Base-by-base conservation (phyloP, 2,329 filamentous ascomycete species). In the Nemania abortiva region DNA sequence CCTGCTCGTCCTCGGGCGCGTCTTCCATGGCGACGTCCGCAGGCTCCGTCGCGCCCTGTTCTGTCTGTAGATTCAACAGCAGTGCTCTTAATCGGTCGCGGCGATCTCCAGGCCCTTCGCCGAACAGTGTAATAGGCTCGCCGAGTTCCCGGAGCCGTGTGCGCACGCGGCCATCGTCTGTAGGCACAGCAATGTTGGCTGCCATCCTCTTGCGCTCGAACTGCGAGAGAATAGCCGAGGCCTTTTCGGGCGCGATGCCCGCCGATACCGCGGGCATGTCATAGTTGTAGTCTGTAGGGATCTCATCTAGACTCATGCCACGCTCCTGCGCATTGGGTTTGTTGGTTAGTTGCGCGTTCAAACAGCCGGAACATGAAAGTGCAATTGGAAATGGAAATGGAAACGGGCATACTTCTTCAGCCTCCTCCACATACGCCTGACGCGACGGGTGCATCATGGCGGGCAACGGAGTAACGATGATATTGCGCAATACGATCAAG, bases 81-180 rank as follows among this genome's bases (percentile, higher is more conserved):
- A 98, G 83, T 75, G 94, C 92, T 72, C 96, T 90, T 76, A 99
- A 81, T 72, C 96, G 89, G 77, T 97, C 95, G 83, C 97, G 88
- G 68, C 96, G 87, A 75, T 98, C 95, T 29, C 89, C 90, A 1
- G 91, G 91, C 0, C 93, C 93, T 82, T 99, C 96, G 67, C 95
- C 96, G 73, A 99, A 99, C 0, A 98, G 86, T 0, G 95, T 99
- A 64, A 98, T 90, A 11, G 96, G 96, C 78, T 99, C 92, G n/a
- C 93, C 94, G 72, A 97, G 86, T 76, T 96, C 92, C 73, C 96
- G 90, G 68, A 98, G 87, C 73, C 89, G 90, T 45, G 90, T 86
- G 69, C 94, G 92, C 56, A 99, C 95, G 75, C 92, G 90, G 70
- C 88, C 90, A 84, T 99, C 96, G 79, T 98, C 95, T 63, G 97